A percentile compares a stretch with the other conserved stretches of the same genome.
Conservation (phyloP, 805 yeast species). For the Maudiozyma turicensis region DNA sequence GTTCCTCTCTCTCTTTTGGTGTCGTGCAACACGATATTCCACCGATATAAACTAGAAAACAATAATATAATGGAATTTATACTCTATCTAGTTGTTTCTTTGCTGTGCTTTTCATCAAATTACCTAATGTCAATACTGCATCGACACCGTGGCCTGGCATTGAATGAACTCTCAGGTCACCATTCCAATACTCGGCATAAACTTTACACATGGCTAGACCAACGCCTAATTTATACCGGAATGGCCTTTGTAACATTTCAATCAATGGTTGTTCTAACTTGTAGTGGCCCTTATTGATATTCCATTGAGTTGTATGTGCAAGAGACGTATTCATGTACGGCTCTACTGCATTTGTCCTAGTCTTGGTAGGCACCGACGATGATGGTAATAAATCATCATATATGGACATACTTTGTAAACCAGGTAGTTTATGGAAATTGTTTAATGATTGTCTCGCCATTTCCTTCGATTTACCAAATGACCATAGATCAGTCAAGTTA, state of each 20-base stretch:
- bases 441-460: slow-evolving; percentile 48
- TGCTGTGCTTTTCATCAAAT: slow-evolving; percentile 60
- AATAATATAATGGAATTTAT: neutral
- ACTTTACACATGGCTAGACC: slow-evolving; percentile 90
- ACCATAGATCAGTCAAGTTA: slow-evolving; percentile 52
- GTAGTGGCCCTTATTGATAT: slow-evolving; percentile 15
- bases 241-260: slow-evolving; percentile 60
- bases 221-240: slow-evolving; percentile 67
- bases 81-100: slow-evolving; percentile 67
- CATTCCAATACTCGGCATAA: slow-evolving; percentile 96
- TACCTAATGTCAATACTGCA: slow-evolving; percentile 67
- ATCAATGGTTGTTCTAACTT: slow-evolving; percentile 41
- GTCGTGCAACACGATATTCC: neutral
- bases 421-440: slow-evolving; percentile 64
- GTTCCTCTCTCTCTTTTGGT: too few relatives aligned
- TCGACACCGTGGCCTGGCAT: slow-evolving; percentile 91
- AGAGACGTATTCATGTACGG: slow-evolving; percentile 32
- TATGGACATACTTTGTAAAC: slow-evolving; percentile 36
- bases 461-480: slow-evolving; percentile 67
- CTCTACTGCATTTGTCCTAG: slow-evolving; percentile 4
- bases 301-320: slow-evolving; percentile 26
- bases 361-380: neutral
- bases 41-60: neutral
- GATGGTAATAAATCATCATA: slow-evolving; percentile 15
- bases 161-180: slow-evolving; percentile 71